Evolutionary conservation across 129 eudicot genomes (phyloP), one percentile per base, ranked within the genome.

Genomic region (Scalesia atractyloides): DNA sequence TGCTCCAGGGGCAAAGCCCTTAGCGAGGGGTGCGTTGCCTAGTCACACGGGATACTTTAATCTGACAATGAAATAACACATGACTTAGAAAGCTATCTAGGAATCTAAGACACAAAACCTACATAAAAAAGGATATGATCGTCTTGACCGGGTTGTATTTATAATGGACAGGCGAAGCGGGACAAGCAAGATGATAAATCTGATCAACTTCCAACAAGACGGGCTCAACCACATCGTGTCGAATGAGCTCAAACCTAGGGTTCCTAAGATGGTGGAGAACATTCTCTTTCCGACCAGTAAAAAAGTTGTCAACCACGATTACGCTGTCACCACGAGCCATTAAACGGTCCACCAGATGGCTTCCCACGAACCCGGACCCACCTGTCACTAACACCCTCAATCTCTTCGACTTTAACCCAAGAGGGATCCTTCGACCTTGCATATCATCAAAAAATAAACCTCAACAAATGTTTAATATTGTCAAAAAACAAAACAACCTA

Each of bases 151-250:
- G 97, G 79, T 91, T 91, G 80, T 68, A 84, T 77, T 91, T 88
- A 88, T 91, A 91, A 74, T 88, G 90, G 0, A 91, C 97, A 4
- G 97, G 97, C 0, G 97, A 91, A 58, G 97, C 97, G 30, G 97
- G 97, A 77, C 97, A 91, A 64, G 97, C 97, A 64, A 91, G 78
- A 69, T 91, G 97, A 66, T 91, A 91, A 68, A 91, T 91, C 72
- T 91, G 97, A 73, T 91, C 97, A 2, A 91, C 97, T 68, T 91
- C 97, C 15, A 88, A 83, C 85, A 91, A 20, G 33, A 91, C 84
- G 19, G 96, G 97, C 82, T 91, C 96, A 46, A 91, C 95, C 34
- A 91, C 97, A 60, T 91, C 97, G 19, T 91, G 97, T 2, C 95
- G 73, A 24, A 91, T 88, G 67, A 91, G 86, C 80, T 91, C 97